A percentile compares a stretch with the other conserved stretches of the same genome.
Evolutionary conservation across 768 basidiomycete species (phyloP).

Genomic region (Serendipita sp.): DNA sequence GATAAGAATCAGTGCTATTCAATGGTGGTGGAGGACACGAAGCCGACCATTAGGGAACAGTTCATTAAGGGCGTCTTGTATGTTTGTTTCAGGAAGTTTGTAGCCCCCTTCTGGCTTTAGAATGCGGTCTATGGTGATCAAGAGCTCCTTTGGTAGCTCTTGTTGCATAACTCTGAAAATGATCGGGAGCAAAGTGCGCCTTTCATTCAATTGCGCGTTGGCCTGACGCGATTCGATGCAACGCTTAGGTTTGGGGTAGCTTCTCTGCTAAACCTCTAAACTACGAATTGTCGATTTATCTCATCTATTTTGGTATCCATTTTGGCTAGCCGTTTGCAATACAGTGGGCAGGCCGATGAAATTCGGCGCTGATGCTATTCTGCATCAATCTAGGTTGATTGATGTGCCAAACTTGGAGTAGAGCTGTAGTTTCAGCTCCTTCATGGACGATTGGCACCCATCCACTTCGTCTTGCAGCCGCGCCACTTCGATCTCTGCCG

Average conservation of each 20-base stretch:
- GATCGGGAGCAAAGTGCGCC: not conserved
- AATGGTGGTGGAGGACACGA: no score
- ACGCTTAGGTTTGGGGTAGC: not conserved
- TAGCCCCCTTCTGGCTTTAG: conserved; percentile 36
- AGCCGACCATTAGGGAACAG: conserved; percentile 63
- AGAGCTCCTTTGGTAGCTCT: conserved; percentile 49
- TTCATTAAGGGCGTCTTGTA: conserved; percentile 32
- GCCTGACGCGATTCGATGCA: no score
- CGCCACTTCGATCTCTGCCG: conserved; percentile 40
- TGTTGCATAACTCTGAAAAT: not conserved
- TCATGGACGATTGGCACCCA: conserved; percentile 61
- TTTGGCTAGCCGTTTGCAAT: not conserved
- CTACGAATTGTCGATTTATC: not conserved
- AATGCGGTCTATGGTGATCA: conserved; percentile 55
- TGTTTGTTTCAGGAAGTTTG: conserved; percentile 25
- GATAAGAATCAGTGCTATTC: not conserved
- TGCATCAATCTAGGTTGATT: conserved; percentile 71
- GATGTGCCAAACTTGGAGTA: conserved; percentile 89
- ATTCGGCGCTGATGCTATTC: no score
- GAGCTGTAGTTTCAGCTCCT: conserved; percentile 56
- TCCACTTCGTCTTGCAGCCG: conserved; percentile 36
- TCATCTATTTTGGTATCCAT: not conserved
- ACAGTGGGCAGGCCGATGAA: not conserved
- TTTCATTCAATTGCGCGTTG: no score
- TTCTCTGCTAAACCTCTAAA: not conserved